These are phyloP conservation scores for Talaromyces stipitatus DNA, from an alignment of 495 filamentous ascomycete genomes.

Conservation along the genomic window DNA sequence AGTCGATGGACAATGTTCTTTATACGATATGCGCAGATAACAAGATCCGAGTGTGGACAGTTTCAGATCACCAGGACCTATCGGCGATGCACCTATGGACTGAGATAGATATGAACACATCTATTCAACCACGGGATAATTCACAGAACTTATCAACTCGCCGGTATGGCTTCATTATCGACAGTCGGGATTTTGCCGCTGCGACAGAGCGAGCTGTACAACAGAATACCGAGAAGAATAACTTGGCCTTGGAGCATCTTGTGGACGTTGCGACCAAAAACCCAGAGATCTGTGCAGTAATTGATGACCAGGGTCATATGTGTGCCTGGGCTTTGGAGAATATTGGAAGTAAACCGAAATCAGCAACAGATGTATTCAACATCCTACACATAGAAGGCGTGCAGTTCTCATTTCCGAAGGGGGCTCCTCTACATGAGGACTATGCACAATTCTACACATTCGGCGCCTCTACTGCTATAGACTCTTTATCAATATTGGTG, in stretches of 20 bases:
- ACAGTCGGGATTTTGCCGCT: slow-evolving; percentile 69
- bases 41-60: slow-evolving; percentile 75
- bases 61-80: slow-evolving; percentile 63
- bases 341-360: slow-evolving; percentile 64
- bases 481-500: slow-evolving; percentile 65
- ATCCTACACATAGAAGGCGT: slow-evolving; percentile 73
- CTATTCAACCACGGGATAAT: slow-evolving; percentile 56
- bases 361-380: slow-evolving; percentile 72
- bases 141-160: slow-evolving; percentile 23
- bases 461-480: slow-evolving; percentile 48
- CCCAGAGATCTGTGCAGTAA: slow-evolving; percentile 80
- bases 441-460: slow-evolving; percentile 72
- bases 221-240: slow-evolving; percentile 50
- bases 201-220: slow-evolving; percentile 73
- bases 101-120: slow-evolving; percentile 66
- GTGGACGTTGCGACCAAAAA: slow-evolving; percentile 77
- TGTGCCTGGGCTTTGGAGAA: slow-evolving; percentile 93
- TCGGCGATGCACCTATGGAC: slow-evolving; percentile 74
- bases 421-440: slow-evolving; percentile 32
- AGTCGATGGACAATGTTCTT: slow-evolving; percentile 80
- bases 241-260: slow-evolving; percentile 71
- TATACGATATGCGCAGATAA: slow-evolving; percentile 88
- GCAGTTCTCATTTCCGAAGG: slow-evolving; percentile 56
- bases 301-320: slow-evolving; percentile 82
- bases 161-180: slow-evolving; percentile 76